These are phyloP conservation scores for Ceratonia siliqua DNA, from an alignment of 306 rosid species.

Conservation along the genomic window DNA sequence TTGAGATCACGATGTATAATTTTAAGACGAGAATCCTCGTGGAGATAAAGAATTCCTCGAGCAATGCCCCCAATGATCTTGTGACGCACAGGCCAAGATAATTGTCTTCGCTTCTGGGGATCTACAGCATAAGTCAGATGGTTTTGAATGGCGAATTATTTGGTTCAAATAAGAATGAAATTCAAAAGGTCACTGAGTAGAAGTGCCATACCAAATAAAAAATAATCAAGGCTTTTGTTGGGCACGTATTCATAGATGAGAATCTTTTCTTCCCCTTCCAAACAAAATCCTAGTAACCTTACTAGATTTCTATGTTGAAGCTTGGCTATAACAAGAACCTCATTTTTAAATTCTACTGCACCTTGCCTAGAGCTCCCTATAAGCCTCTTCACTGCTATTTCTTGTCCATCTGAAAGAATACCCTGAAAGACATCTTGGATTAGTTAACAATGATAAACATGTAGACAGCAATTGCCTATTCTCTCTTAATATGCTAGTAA, in stretches of 20 bases:
- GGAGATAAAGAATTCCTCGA: slow-evolving; percentile 41
- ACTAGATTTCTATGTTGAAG: slow-evolving; percentile 65
- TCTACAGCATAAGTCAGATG: slow-evolving; percentile 20
- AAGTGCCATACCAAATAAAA: slow-evolving; percentile 44
- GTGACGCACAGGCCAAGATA: slow-evolving; percentile 37
- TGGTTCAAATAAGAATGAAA: not conserved
- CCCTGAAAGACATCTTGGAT: slow-evolving; percentile 44
- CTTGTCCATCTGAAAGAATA: slow-evolving; percentile 43
- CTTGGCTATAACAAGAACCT: slow-evolving; percentile 54
- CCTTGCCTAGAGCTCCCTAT: slow-evolving; percentile 55
- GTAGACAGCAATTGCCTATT: not conserved
- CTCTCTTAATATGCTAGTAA: not conserved
- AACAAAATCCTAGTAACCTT: slow-evolving; percentile 59
- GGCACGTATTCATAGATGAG: slow-evolving; percentile 58
- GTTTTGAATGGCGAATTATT: not conserved
- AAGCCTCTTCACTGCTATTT: slow-evolving; percentile 71
- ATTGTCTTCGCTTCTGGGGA: slow-evolving; percentile 1
- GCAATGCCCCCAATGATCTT: slow-evolving; percentile 43
- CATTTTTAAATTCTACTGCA: slow-evolving; percentile 54
- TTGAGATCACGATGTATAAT: slow-evolving; percentile 54
- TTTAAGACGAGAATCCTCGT: slow-evolving; percentile 45
- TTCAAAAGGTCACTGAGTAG: not conserved
- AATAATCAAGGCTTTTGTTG: slow-evolving; percentile 55
- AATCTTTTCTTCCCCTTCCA: slow-evolving; percentile 57
- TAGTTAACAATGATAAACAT: not conserved